These are phyloP conservation scores for Euptelea pleiosperma DNA, from an alignment of 164 flowering plant genomes.

Conservation along the genomic window DNA sequence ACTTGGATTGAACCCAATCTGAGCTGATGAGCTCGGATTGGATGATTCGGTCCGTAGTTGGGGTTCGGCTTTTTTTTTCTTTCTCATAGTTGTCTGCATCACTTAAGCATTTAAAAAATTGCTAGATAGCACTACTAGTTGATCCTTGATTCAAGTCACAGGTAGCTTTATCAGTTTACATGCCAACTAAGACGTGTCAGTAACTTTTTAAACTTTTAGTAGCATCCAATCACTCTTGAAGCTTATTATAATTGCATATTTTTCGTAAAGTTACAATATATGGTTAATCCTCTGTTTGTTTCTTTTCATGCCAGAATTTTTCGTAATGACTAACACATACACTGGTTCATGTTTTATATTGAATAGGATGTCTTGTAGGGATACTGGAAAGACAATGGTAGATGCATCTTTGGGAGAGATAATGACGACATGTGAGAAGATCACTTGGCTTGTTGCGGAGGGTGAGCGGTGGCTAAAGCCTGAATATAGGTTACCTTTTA, in stretches of 20 bases:
- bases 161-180: too few species aligned
- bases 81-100: too few species aligned
- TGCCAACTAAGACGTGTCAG: not conserved
- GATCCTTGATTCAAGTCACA: not conserved
- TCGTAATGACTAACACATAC: not conserved
- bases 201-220: not conserved
- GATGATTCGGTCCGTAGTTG: too few species aligned
- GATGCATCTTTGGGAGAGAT: constrained; percentile 99
- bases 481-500: constrained; percentile 64
- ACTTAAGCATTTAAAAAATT: not conserved
- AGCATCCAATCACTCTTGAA: not conserved
- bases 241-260: not conserved
- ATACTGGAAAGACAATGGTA: constrained; percentile 98
- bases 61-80: too few species aligned
- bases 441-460: constrained; percentile 94
- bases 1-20: too few species aligned
- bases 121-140: not conserved
- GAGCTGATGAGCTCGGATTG: too few species aligned
- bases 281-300: not conserved
- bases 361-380: constrained; percentile 82
- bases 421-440: constrained; percentile 98
- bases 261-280: not conserved
- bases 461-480: constrained; percentile 97
- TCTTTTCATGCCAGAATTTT: not conserved
- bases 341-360: constrained; percentile 12